Evolutionary conservation across 192 early-diverging fungal genomes (phyloP).

Genomic region (Coemansia sp.): DNA sequence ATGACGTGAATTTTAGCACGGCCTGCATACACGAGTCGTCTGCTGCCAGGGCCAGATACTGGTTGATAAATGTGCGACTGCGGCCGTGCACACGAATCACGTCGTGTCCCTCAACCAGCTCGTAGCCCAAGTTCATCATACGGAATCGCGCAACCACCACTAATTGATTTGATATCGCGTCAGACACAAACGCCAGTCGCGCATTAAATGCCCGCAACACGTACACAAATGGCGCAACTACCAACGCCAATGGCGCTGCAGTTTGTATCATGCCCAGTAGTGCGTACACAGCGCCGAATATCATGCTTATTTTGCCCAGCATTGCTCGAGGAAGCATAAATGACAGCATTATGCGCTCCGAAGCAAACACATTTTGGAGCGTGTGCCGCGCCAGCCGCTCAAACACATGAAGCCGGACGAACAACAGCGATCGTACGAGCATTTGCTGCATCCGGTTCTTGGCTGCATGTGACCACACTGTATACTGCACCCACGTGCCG

Average conservation of each 20-base stretch:
- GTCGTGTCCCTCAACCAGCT: constrained; percentile 2
- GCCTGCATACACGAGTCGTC: neutral
- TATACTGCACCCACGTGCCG: neutral
- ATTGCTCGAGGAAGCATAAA: neutral
- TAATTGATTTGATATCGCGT: neutral
- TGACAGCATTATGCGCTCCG: neutral
- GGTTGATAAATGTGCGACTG: neutral
- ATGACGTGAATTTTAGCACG: neutral
- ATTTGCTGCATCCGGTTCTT: neutral
- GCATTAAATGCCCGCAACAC: neutral
- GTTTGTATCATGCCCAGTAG: constrained; percentile 7
- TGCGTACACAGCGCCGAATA: constrained; percentile 10
- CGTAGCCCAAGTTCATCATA: neutral
- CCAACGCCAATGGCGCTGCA: neutral
- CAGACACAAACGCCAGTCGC: neutral
- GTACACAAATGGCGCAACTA: constrained; percentile 4
- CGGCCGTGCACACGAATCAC: constrained; percentile 7
- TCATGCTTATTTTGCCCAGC: neutral
- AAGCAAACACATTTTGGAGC: neutral
- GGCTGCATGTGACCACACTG: constrained; percentile 8
- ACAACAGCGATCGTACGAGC: constrained; percentile 4
- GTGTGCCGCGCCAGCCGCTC: constrained; percentile 22
- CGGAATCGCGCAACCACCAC: neutral
- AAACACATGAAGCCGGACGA: constrained; percentile 8
- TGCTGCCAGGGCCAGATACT: neutral